These are phyloP conservation scores for Xylariales sp. DNA, from an alignment of 2,329 filamentous ascomycete genomes.

Conservation along the genomic window DNA sequence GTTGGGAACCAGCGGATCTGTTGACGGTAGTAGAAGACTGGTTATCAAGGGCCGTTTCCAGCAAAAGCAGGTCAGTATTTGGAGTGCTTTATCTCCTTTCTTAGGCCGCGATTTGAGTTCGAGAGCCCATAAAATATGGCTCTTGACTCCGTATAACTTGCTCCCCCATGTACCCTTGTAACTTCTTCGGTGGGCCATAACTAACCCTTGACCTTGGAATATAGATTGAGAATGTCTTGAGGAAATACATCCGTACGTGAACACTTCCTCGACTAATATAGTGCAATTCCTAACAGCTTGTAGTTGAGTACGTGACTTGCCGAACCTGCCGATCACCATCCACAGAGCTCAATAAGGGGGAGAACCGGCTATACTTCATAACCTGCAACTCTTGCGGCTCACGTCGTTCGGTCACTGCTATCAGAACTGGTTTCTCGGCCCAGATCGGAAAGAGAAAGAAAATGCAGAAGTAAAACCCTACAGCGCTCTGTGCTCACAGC, in stretches of 20 bases:
- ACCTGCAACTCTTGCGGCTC: slow-evolving; percentile 88
- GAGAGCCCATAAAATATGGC: too few relatives aligned
- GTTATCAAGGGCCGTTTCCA: slow-evolving; percentile 99
- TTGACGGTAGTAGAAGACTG: slow-evolving; percentile 85
- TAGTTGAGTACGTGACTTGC: slow-evolving; percentile 98
- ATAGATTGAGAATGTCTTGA: slow-evolving; percentile 94
- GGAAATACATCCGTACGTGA: slow-evolving; percentile 84
- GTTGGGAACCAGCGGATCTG: slow-evolving; percentile 93
- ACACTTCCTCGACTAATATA: not conserved
- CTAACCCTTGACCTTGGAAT: too few relatives aligned
- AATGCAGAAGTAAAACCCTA: too few relatives aligned
- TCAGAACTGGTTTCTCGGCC: slow-evolving; percentile 99
- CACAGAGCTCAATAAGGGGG: slow-evolving; percentile 95
- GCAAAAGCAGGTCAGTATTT: slow-evolving; percentile 98
- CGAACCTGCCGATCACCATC: slow-evolving; percentile 95
- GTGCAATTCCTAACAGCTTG: not conserved
- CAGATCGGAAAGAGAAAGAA: slow-evolving; percentile 98
- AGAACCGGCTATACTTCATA: slow-evolving; percentile 98
- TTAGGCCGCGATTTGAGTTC: too few relatives aligned
- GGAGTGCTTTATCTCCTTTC: too few relatives aligned
- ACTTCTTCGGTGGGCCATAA: too few relatives aligned
- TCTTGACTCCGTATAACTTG: too few relatives aligned
- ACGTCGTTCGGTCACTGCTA: slow-evolving; percentile 86
- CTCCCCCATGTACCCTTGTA: too few relatives aligned
- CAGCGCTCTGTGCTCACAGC: too few relatives aligned